Evolutionary conservation across 192 early-diverging fungal genomes (phyloP), one percentile per base, ranked within the genome.

Genomic region (Phlyctochytrium planicorne): DNA sequence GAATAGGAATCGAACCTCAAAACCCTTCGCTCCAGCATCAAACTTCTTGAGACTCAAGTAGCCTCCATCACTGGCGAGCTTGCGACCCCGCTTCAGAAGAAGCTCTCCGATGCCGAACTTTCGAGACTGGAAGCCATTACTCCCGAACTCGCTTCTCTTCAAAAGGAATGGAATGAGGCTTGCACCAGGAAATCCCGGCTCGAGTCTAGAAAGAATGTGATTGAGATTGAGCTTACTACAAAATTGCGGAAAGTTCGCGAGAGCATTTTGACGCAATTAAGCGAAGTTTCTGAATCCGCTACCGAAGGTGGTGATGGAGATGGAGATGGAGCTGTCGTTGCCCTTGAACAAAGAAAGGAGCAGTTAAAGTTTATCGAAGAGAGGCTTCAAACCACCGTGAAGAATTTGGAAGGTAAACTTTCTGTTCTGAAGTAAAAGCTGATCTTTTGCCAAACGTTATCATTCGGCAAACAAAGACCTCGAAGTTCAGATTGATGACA

Each of bases 201-300:
- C 34, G 93, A 93, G 63, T 75, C 81, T 12, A 78, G 83, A 4
- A 92, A 91, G 37, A 89, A 85, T 47, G 80, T 86, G 20, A 63
- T 95, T 12, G 87, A 91, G 66, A 88, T 86, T 70, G 87, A 90
- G 70, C 74, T 95, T 33, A 74, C 83, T 0, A 79, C 85, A 20
- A 91, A 92, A 31, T 75, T 97, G 63, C 72, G 80, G 30, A 81
- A 89, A 53, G 77, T 85, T 34, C 72, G 86, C 23, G 85, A 92
- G 33, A 71, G 59, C 84, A 91, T 63, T 80, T 91, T 31, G 72
- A 86, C 72, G 73, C 40, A 20, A 20, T 20, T 47, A 20, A 47
- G 40, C 40, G 40, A 20, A 20, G 40, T 20, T 20, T 47, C n/a
- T 47, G 40, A 20, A 20, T 6, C 40, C 10, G 40, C 40, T 6